phyloP scores from a whole-genome alignment of 257 asterid genomes.

The Solanum tacnaense region DNA sequence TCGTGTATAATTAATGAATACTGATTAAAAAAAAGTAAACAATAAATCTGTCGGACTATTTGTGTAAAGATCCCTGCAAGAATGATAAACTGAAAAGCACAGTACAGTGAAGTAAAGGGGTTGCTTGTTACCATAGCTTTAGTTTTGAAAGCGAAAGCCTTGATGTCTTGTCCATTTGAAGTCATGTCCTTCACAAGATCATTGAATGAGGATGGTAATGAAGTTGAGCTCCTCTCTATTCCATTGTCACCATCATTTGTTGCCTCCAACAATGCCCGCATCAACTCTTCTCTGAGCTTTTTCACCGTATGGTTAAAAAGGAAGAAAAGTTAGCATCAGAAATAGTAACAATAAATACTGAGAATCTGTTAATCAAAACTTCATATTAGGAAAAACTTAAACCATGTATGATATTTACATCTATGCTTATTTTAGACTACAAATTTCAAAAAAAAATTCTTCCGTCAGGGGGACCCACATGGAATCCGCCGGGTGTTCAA shows the following conservation, averaged over 20 bases:
- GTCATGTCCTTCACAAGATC: slow-evolving; percentile 71
- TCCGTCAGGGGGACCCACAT: too few species aligned
- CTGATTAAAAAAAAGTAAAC: rapidly evolving
- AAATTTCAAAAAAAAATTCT: neutral
- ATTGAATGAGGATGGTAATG: slow-evolving; percentile 42
- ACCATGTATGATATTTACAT: neutral
- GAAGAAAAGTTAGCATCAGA: neutral
- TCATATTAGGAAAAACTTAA: neutral
- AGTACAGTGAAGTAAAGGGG: neutral
- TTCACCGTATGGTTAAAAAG: slow-evolving; percentile 16
- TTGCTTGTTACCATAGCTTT: slow-evolving; percentile 51
- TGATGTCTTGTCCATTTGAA: slow-evolving; percentile 56
- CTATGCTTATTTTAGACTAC: neutral
- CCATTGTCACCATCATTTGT: slow-evolving; percentile 24
- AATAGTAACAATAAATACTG: neutral
- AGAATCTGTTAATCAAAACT: neutral
- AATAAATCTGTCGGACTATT: neutral
- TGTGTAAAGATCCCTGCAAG: neutral
- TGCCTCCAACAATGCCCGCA: slow-evolving; percentile 62
- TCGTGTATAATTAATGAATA: neutral
- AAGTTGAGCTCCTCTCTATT: slow-evolving; percentile 19
- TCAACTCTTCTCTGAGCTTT: slow-evolving; percentile 94
- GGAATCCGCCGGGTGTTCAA: too few species aligned
- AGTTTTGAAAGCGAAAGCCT: slow-evolving; percentile 67
- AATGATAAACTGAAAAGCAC: neutral